These are phyloP conservation scores for Fraxinus paxiana DNA, from an alignment of 305 asterid genomes.

Conservation along the genomic window DNA sequence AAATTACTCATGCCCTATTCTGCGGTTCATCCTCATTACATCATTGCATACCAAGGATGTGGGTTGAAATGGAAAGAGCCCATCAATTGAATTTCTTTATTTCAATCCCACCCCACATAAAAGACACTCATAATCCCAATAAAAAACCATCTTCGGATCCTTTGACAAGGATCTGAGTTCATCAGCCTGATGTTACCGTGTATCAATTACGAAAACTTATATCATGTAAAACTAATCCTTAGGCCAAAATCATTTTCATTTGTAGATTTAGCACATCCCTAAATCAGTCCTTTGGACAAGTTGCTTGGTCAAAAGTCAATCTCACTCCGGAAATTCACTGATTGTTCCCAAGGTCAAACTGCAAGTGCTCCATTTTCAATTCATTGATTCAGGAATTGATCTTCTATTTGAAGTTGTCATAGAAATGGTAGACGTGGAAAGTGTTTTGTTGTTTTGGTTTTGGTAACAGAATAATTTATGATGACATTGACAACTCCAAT, in stretches of 20 bases:
- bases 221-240: background rate
- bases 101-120: background rate
- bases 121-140: background rate
- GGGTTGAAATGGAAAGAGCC: background rate
- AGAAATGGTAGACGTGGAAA: background rate
- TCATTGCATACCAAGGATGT: background rate
- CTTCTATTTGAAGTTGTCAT: background rate
- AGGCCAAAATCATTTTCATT: background rate
- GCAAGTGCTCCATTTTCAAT: background rate
- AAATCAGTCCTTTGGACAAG: background rate
- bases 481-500: background rate
- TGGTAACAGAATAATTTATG: background rate
- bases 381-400: background rate
- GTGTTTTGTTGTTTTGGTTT: background rate
- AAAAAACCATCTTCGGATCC: background rate
- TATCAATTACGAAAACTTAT: background rate
- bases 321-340: background rate
- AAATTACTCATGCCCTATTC: background rate
- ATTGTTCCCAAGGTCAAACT: background rate
- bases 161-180: background rate
- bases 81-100: background rate
- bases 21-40: background rate
- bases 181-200: background rate
- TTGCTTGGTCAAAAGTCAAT: background rate
- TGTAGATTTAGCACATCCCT: background rate